A percentile compares a stretch with the other conserved stretches of the same genome.
These are phyloP conservation scores for Botrytis aclada DNA, from an alignment of 2,329 filamentous ascomycete species.

Conservation along the genomic window DNA sequence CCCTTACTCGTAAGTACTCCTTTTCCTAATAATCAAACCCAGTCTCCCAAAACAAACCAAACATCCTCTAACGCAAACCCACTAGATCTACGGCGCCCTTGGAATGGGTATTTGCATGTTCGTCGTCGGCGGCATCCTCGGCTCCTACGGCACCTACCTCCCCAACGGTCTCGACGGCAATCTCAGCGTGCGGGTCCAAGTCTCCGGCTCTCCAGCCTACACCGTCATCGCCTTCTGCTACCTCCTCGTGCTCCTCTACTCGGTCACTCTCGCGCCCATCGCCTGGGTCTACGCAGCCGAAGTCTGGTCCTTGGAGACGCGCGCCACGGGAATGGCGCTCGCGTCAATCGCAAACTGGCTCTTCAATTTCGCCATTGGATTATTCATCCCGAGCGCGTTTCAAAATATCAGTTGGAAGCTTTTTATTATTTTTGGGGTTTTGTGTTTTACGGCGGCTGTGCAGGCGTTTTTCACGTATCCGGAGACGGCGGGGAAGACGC, in stretches of 20 bases:
- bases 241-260: slow-evolving; percentile 61
- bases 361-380: slow-evolving; percentile 59
- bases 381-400: slow-evolving; percentile 58
- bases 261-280: slow-evolving; percentile 60
- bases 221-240: slow-evolving; percentile 65
- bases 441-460: slow-evolving; percentile 45
- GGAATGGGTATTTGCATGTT: slow-evolving; percentile 46
- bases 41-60: background rate
- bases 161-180: slow-evolving; percentile 46
- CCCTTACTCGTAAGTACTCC: slow-evolving; percentile 8
- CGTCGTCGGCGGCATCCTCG: slow-evolving; percentile 46
- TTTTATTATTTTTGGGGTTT: slow-evolving; percentile 48
- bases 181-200: slow-evolving; percentile 52
- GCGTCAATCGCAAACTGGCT: slow-evolving; percentile 54
- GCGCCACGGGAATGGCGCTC: slow-evolving; percentile 57
- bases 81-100: slow-evolving; percentile 40
- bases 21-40: background rate
- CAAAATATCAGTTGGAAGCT: slow-evolving; percentile 55
- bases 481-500: slow-evolving; percentile 37
- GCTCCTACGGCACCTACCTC: slow-evolving; percentile 42
- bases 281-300: slow-evolving; percentile 66
- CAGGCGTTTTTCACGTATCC: slow-evolving; percentile 36
- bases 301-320: slow-evolving; percentile 59
- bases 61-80: slow-evolving; percentile 25
- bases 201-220: slow-evolving; percentile 52